Percentiles rank a stretch among this genome's conserved stretches.
These are phyloP conservation scores for Hypomontagnella submonticulosa DNA, from an alignment of 495 filamentous ascomycete species.

Conservation along the genomic window DNA sequence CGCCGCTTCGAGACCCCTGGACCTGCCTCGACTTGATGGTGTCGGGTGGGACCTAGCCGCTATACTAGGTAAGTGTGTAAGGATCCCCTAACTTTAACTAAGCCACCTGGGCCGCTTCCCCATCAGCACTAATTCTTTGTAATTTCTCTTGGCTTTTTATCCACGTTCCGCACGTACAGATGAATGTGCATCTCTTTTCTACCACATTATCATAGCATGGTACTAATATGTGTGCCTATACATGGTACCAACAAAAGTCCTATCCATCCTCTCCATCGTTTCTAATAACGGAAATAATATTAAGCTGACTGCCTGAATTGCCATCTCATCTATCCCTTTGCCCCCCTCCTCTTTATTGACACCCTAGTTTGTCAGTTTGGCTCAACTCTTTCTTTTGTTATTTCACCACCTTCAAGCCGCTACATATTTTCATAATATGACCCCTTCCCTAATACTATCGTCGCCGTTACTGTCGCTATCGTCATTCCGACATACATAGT, in stretches of 20 bases:
- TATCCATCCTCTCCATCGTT: constrained; percentile 5
- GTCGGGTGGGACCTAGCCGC: too few relatives aligned
- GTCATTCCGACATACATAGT: constrained; percentile 1
- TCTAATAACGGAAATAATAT: constrained; percentile 33
- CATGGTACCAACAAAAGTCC: constrained; percentile 16
- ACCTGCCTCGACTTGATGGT: too few relatives aligned
- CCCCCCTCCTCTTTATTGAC: constrained; percentile 36
- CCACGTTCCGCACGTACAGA: constrained; percentile 7
- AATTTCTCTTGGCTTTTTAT: constrained; percentile 25
- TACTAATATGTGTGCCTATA: background rate
- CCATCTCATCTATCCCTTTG: constrained; percentile 1
- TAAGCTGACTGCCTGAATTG: constrained; percentile 34
- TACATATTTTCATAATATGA: constrained; percentile 28
- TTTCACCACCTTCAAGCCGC: background rate
- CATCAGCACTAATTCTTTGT: constrained; percentile 18
- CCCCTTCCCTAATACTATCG: constrained; percentile 11
- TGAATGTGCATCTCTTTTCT: constrained; percentile 7
- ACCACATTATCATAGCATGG: background rate
- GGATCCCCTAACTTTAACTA: constrained; percentile 6
- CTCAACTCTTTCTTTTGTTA: constrained; percentile 11
- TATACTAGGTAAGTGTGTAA: too few relatives aligned
- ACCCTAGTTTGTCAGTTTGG: constrained; percentile 9
- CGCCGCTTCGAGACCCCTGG: too few relatives aligned
- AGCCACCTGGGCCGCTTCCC: constrained; percentile 11
- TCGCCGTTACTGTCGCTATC: constrained; percentile 17